phyloP scores from a whole-genome alignment of 2,329 filamentous ascomycete species.

The Aspergillus pseudoviridinutans region DNA sequence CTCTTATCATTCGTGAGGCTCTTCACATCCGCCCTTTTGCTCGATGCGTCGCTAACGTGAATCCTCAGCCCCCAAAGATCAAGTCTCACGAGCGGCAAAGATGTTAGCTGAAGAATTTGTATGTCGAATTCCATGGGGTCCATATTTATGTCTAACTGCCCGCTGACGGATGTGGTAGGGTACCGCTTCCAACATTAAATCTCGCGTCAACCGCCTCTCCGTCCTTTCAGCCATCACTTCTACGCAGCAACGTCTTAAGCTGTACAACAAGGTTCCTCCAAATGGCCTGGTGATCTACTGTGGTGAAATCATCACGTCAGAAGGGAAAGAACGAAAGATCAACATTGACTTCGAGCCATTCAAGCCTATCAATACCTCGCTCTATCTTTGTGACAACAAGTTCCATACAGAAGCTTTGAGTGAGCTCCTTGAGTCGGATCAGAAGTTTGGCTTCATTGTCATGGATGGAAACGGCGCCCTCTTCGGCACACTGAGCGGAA shows the following conservation, averaged over 20 bases:
- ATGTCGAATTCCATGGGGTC: constrained; percentile 36
- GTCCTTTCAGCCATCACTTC: constrained; percentile 98
- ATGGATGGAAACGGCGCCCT: constrained; percentile 99
- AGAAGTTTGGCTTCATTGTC: constrained; percentile 99
- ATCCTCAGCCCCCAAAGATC: constrained; percentile 83
- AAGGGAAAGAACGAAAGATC: constrained; percentile 99
- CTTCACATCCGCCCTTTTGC: constrained; percentile 1
- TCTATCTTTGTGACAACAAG: constrained; percentile 99
- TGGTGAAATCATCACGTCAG: constrained; percentile 98
- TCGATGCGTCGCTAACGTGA: constrained; percentile 16
- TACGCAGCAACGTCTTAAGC: constrained; percentile 96
- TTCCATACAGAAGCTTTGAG: constrained; percentile 98
- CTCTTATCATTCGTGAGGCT: constrained; percentile 87
- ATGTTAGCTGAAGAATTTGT: constrained; percentile 99
- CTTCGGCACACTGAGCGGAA: constrained; percentile 94
- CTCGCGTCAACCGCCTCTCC: constrained; percentile 96
- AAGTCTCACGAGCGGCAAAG: constrained; percentile 92
- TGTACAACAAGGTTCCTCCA: constrained; percentile 97
- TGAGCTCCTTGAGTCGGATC: constrained; percentile 95
- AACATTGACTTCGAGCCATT: constrained; percentile 99
- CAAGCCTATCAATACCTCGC: constrained; percentile 99
- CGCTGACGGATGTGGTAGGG: constrained; percentile 53
- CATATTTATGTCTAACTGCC: not conserved
- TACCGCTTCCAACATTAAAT: constrained; percentile 99
- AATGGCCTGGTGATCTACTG: constrained; percentile 98